These are phyloP conservation scores for Solanum paucissectum DNA, from an alignment of 257 asterid genomes.

Conservation along the genomic window DNA sequence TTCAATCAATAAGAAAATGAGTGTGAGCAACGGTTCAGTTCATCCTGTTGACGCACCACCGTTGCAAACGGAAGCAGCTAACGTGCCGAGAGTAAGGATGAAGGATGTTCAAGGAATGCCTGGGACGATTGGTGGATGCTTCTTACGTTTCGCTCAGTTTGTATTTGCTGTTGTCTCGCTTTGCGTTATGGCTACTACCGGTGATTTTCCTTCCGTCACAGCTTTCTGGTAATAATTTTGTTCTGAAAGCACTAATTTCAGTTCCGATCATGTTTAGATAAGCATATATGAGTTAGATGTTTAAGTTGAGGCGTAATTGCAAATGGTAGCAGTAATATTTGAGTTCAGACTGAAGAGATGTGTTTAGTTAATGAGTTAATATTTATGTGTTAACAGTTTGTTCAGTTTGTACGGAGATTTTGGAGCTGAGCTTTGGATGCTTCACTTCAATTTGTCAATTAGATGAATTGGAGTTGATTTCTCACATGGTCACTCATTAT, in stretches of 20 bases:
- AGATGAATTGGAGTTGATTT: not conserved
- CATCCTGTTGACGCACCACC: conserved; percentile 97
- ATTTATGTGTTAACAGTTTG: not conserved
- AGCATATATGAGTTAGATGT: not conserved
- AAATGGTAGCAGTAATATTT: not conserved
- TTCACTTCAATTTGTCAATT: not conserved
- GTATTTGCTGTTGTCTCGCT: conserved; percentile 70
- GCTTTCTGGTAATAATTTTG: conserved; percentile 72
- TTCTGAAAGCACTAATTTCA: not conserved
- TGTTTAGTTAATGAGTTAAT: not conserved
- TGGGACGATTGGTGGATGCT: conserved; percentile 80
- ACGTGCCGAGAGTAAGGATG: conserved; percentile 81
- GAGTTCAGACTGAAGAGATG: not conserved
- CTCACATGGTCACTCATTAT: not conserved
- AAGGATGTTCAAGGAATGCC: conserved; percentile 97
- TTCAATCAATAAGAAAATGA: conserved; percentile 24
- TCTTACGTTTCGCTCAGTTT: conserved; percentile 62
- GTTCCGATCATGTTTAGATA: not conserved
- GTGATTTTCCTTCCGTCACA: conserved; percentile 95
- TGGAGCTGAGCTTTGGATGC: not conserved
- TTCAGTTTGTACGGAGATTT: not conserved
- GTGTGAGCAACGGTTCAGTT: conserved; percentile 76
- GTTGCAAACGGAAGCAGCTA: conserved; percentile 76
- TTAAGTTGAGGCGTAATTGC: not conserved
- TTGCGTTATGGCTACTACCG: conserved; percentile 81